Base-by-base conservation (phyloP, 2,329 filamentous ascomycete genomes). In the Phoma herbarum region DNA sequence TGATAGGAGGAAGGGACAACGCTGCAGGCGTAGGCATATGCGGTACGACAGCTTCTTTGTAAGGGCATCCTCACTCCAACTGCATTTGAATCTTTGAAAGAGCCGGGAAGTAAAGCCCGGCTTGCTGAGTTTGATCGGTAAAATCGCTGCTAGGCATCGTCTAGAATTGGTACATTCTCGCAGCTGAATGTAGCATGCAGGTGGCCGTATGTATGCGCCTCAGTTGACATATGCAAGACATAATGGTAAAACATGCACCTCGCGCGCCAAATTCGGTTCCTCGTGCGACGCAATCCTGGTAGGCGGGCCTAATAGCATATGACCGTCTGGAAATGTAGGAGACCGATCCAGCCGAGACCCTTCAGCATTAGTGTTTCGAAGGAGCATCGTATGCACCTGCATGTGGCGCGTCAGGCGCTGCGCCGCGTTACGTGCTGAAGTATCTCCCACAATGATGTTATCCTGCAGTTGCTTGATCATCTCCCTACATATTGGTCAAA, bases 191-290 rank as follows among this genome's bases (percentile, higher is more conserved):
- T 37, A 20, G 33, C 28, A 57, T 51, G 53, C 25, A 51, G 23
- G 26, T 9, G 9, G 22, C 43, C 33, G 18, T 43, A 4, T 23
- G 28, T 29, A 45, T 26, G 43, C 39, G 48, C 49, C 35, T 28
- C 35, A 25, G 43, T 26, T 45, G 39, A 59, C 39, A 29, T 46
- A 46, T 59, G 50, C 56, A 16, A 49, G 39, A 44, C 50, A 53
- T 53, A 33, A 46, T 11, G 28, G 29, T 29, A 11, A 47, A 33
- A 18, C 29, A 49, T 53, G 55, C 49, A 44, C 49, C 41, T 37
- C 14, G 37, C 29, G 28, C 31, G 26, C 41, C n/a, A 3, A 46
- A 35, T 50, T 16, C 39, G 33, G 29, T 14, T n/a, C n/a, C 29
- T 46, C 20, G 56, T 54, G 50, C 25, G 31, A 59, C 45, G 25